These are phyloP conservation scores for Ogataea naganishii DNA, from an alignment of 805 yeast species.

Conservation along the genomic window DNA sequence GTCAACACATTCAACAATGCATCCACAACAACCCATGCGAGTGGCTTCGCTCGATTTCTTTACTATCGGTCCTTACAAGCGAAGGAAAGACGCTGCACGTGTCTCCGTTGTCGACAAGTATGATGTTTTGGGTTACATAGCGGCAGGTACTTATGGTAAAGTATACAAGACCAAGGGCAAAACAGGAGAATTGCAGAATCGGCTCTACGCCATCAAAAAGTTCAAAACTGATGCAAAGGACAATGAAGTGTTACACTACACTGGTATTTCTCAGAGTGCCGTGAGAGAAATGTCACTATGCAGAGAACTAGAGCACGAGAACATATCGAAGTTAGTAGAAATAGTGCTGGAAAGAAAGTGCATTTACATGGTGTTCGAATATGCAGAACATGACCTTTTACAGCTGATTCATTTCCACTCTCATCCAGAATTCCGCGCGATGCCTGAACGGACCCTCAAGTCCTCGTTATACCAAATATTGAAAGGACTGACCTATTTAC, in stretches of 20 bases:
- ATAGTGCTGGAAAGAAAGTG: conserved; percentile 80
- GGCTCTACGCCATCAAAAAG: conserved; percentile 81
- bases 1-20: conserved; percentile 1
- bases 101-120: conserved; percentile 76
- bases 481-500: conserved; percentile 85
- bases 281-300: conserved; percentile 94
- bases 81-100: conserved; percentile 56
- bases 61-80: conserved; percentile 50
- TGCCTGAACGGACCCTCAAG: conserved; percentile 72
- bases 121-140: conserved; percentile 88
- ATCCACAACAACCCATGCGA: conserved; percentile 33
- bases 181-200: conserved; percentile 16
- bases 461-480: conserved; percentile 88
- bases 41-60: conserved; percentile 49
- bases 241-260: conserved; percentile 72
- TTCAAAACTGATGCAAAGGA: conserved; percentile 92
- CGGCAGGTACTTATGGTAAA: conserved; percentile 96
- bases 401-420: conserved; percentile 93
- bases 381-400: conserved; percentile 89
- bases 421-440: conserved; percentile 74
- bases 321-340: conserved; percentile 73
- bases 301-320: conserved; percentile 73
- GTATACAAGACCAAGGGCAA: conserved; percentile 78
- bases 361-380: conserved; percentile 92
- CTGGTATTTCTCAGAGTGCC: conserved; percentile 94